phyloP scores from a whole-genome alignment of 139 green algal genomes.

The Closterium sp. region DNA sequence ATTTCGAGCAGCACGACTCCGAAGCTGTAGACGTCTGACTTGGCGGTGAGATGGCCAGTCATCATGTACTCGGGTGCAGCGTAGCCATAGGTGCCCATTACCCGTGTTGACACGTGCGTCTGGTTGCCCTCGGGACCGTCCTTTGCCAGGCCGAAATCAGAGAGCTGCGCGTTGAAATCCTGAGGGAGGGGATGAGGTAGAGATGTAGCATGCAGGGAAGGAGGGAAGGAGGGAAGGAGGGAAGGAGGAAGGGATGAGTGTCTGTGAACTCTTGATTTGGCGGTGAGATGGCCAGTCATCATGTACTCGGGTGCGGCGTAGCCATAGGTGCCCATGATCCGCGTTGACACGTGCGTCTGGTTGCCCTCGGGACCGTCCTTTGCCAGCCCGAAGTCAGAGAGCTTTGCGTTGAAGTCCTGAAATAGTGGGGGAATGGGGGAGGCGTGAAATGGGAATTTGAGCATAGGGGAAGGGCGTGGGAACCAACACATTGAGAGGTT shows the following conservation, averaged over 20 bases:
- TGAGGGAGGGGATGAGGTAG: not conserved
- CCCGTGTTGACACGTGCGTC: slow-evolving; percentile 45
- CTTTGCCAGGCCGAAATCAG: slow-evolving; percentile 61
- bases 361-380: slow-evolving; percentile 22
- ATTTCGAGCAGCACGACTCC: slow-evolving; percentile 65
- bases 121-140: slow-evolving; percentile 23
- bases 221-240: too few relatives aligned
- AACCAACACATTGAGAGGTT: too few relatives aligned
- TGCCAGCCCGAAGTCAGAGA: slow-evolving; percentile 64
- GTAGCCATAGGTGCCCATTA: slow-evolving; percentile 63
- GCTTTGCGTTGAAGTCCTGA: slow-evolving; percentile 30
- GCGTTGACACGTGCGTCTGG: slow-evolving; percentile 41
- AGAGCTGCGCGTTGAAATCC: slow-evolving; percentile 45
- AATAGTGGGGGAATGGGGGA: too few relatives aligned
- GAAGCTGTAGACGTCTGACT: slow-evolving; percentile 61
- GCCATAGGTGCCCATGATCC: slow-evolving; percentile 58
- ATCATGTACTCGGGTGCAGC: slow-evolving; percentile 60
- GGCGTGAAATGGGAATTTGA: too few relatives aligned
- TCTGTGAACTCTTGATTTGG: not conserved
- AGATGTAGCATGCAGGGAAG: too few relatives aligned
- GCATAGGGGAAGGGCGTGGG: too few relatives aligned
- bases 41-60: slow-evolving; percentile 52
- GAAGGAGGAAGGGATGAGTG: too few relatives aligned
- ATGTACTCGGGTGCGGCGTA: slow-evolving; percentile 63
- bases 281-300: slow-evolving; percentile 4